These are phyloP conservation scores for Cyanidium caldarium DNA, from an alignment of 23 red algal genomes.

Conservation along the genomic window DNA sequence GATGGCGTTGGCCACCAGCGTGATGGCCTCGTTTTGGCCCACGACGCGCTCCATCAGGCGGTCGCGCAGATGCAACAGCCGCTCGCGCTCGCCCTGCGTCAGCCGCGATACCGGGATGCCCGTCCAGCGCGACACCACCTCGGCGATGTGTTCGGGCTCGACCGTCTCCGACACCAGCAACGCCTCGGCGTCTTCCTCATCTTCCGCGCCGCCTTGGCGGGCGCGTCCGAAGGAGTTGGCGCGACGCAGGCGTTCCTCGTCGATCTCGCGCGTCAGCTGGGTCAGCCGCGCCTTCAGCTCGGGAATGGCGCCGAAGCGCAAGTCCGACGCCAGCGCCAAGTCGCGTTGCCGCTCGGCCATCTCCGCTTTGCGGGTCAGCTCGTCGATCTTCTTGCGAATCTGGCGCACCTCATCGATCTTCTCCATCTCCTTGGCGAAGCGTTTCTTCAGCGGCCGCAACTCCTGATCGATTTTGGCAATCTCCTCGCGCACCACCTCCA, in stretches of 20 bases:
- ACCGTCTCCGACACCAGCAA: constrained; percentile 20
- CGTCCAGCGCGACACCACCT: constrained; percentile 32
- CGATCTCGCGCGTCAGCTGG: constrained; percentile 9
- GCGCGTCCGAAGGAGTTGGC: neutral
- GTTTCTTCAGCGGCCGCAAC: constrained; percentile 8
- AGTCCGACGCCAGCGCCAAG: constrained; percentile 15
- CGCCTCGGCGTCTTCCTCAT: neutral
- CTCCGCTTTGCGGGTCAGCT: constrained; percentile 12
- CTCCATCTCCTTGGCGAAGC: constrained; percentile 17
- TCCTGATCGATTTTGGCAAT: constrained; percentile 25
- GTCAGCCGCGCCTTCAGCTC: constrained; percentile 8
- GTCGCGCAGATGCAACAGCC: constrained; percentile 7
- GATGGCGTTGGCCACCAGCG: constrained; percentile 17
- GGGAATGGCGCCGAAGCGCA: constrained; percentile 29
- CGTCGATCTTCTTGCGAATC: constrained; percentile 16
- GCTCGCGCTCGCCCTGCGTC: constrained; percentile 17
- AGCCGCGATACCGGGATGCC: constrained; percentile 20
- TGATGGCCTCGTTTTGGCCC: constrained; percentile 16
- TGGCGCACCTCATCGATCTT: constrained; percentile 16
- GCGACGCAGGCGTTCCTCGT: constrained; percentile 5
- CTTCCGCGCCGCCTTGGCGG: neutral
- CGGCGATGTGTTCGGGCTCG: constrained; percentile 22
- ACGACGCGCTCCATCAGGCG: constrained; percentile 12
- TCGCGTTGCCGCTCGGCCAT: constrained; percentile 19
- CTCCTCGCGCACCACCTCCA: constrained; percentile 11